These are phyloP conservation scores for Hypoxylon sp. DNA, from an alignment of 2,329 filamentous ascomycete genomes.

Conservation along the genomic window DNA sequence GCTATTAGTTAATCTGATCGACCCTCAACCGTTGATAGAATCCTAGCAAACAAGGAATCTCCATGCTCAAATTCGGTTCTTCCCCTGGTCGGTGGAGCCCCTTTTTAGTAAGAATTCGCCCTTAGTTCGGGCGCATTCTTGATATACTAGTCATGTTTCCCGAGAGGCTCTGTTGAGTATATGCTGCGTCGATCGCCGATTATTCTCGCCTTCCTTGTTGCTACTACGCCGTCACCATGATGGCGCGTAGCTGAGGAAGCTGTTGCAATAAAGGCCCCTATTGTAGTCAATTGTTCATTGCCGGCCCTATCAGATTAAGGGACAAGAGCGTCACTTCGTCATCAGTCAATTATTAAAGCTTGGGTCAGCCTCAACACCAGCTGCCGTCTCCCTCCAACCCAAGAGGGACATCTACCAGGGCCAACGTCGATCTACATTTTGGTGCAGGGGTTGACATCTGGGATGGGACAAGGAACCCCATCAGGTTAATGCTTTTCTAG, in stretches of 20 bases:
- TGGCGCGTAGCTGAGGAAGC: slow-evolving; percentile 5
- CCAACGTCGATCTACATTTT: slow-evolving; percentile 41
- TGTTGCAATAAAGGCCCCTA: background rate
- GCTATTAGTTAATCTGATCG: slow-evolving; percentile 34
- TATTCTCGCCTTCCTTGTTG: slow-evolving; percentile 9
- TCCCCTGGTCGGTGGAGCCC: slow-evolving; percentile 13
- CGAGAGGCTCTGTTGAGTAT: slow-evolving; percentile 24
- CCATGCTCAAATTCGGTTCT: slow-evolving; percentile 18
- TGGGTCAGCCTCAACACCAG: slow-evolving; percentile 35
- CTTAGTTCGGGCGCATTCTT: slow-evolving; percentile 21
- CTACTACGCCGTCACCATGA: slow-evolving; percentile 16
- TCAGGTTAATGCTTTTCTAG: slow-evolving; percentile 28
- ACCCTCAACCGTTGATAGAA: background rate
- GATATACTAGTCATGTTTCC: slow-evolving; percentile 15
- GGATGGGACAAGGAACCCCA: slow-evolving; percentile 31
- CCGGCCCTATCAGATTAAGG: slow-evolving; percentile 18
- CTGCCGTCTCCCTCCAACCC: slow-evolving; percentile 15
- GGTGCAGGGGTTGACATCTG: slow-evolving; percentile 27
- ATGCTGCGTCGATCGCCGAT: slow-evolving; percentile 19
- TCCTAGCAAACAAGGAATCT: slow-evolving; percentile 25
- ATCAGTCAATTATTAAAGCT: slow-evolving; percentile 24
- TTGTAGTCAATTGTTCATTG: slow-evolving; percentile 7
- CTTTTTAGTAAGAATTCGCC: slow-evolving; percentile 16
- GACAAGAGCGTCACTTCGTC: slow-evolving; percentile 19
- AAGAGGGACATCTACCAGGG: slow-evolving; percentile 8